Evolutionary conservation across 1,139 yeast species (phyloP), one percentile per base, ranked within the genome.

Genomic region (Suhomyces coccinellae): DNA sequence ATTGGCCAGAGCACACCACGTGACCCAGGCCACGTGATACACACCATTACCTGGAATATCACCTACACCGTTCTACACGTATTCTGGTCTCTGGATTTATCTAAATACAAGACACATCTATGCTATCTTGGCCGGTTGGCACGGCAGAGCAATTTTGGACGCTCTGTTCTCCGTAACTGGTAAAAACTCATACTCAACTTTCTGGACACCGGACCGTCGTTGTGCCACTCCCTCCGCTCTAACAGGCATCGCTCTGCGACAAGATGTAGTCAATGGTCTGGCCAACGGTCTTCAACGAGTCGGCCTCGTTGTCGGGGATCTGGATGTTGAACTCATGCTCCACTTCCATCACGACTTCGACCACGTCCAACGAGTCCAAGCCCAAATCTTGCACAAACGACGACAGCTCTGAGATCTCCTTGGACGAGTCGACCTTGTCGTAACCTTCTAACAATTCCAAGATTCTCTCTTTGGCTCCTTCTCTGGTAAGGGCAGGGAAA

Each of bases 231-330:
- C n/a, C n/a, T 36, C 30, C 38, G 26, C 24, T 26, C 57, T 69
- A 82, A 57, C 79, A 77, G 41, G 87, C 86, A 63, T 86, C 90
- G 33, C 85, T 82, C 64, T 87, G 95, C 38, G 81, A 66, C 52
- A 83, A 69, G 54, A 89, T 83, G 68, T 82, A 85, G 56, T 86
- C 88, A 53, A 87, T 77, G 37, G 95, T 88, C 65, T 88, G 91
- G 42, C 87, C 85, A 52, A 89, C 88, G 26, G 95, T 85, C 71
- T 83, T 86, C 64, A 89, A 81, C 53, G 79, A 78, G 62, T 88
- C 95, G 36, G 95, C 93, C 64, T 87, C 91, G 55, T 83, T 80
- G 66, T 89, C 96, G 39, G 96, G 95, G 63, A 89, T 87, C 63
- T 83, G 87, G 59, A 80, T 79, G 56, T 83, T 80, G 65, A 83